Conservation (phyloP, 23 red algal species). For the Gracilaria vermiculophylla region DNA sequence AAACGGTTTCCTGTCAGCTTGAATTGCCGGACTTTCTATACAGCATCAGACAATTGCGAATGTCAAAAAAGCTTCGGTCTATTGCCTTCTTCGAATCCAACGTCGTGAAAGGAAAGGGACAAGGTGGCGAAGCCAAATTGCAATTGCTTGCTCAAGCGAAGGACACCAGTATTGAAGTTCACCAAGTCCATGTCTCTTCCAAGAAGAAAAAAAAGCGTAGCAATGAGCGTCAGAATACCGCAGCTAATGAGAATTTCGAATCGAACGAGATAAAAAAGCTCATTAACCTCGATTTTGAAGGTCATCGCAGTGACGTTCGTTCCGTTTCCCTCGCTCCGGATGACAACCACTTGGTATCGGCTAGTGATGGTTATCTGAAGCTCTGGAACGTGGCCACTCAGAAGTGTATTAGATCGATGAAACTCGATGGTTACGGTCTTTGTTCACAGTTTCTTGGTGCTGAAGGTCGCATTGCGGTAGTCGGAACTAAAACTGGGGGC, state of each 20-base stretch:
- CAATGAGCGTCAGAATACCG: background rate
- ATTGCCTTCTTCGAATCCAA: constrained; percentile 3
- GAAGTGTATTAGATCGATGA: constrained; percentile 82
- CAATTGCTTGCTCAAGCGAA: constrained; percentile 52
- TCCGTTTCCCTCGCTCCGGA: constrained; percentile 59
- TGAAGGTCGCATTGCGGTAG: constrained; percentile 35
- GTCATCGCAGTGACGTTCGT: constrained; percentile 86
- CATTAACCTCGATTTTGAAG: constrained; percentile 52
- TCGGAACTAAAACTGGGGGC: constrained; percentile 67
- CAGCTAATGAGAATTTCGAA: background rate
- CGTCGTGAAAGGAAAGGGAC: background rate
- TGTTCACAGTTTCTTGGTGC: constrained; percentile 53
- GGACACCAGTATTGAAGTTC: constrained; percentile 41
- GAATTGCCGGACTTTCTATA: constrained; percentile 28
- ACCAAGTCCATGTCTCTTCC: background rate
- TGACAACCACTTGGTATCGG: constrained; percentile 57
- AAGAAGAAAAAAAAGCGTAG: background rate
- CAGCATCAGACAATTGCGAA: constrained; percentile 20
- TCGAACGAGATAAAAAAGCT: constrained; percentile 25
- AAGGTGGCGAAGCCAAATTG: background rate
- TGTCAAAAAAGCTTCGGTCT: constrained; percentile 10
- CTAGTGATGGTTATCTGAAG: constrained; percentile 25
- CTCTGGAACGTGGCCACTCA: constrained; percentile 80
- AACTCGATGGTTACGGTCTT: constrained; percentile 32
- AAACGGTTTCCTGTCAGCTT: background rate